Evolutionary conservation across 2,329 filamentous ascomycete genomes (phyloP), one percentile per base, ranked within the genome.

Genomic region (Fusarium gaditjirri): DNA sequence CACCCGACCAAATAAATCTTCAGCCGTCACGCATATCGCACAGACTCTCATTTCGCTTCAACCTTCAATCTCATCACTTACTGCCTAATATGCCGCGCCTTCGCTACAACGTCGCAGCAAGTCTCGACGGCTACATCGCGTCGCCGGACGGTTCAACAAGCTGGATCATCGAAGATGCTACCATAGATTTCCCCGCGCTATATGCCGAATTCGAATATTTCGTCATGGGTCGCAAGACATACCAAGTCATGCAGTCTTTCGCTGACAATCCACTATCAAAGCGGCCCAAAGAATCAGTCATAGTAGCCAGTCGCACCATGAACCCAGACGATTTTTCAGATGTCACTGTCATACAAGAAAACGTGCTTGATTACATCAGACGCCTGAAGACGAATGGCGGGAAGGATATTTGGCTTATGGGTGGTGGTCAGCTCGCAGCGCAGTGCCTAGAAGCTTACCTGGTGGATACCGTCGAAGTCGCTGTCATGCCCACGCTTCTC

Each of bases 201-300:
- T 80, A 80, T 57, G 68, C 70, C 2, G 60, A 79, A 11, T 83
- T 81, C 54, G 75, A 75, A 41, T 65, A 55, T 11, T 81, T 81
- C 39, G 36, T 82, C 70, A 82, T 83, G 80, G 81, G 80, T 5
- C 79, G 81, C 25, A 80, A 77, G 61, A 81, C 81, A 0, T 82
- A 81, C 60, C 70, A 82, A 23, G 70, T 71, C 13, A 77, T 82
- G 62, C 63, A 44, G 11, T 61, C 66, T 1, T 35, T 70, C 5
- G 42, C 44, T 11, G 42, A 69, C 7, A 77, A 78, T 23, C 79
- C 73, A 1, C 61, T 83, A 1, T 46, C 43, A 3, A 71, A 61
- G 0, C 49, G 55, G 11, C 31, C 74, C 0, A 76, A 68, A 36
- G 61, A 75, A 10, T 75, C 52, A 8, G 65, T 82, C n/a, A 47